Conservation (phyloP, 129 eudicot genomes). For the Erigeron canadensis region DNA sequence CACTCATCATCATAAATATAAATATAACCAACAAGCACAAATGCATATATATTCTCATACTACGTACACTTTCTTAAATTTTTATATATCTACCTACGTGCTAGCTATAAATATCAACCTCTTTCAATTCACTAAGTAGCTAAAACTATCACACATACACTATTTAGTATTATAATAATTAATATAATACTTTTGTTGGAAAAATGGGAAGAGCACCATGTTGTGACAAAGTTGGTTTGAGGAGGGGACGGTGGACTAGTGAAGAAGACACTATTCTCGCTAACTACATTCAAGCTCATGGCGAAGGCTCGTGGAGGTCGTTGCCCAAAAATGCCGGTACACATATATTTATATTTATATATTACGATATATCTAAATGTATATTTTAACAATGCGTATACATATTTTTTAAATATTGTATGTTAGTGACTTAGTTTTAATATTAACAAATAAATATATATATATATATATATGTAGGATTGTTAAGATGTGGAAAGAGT, state of each 20-base stretch:
- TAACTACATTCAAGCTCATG: constrained; percentile 62
- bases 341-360: background rate
- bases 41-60: background rate
- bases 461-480: constrained; percentile 25
- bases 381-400: background rate
- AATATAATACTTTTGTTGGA: background rate
- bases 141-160: background rate
- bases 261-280: constrained; percentile 67
- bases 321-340: constrained; percentile 92
- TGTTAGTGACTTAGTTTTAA: too few species aligned
- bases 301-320: constrained; percentile 90
- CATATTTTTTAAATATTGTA: background rate
- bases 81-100: background rate
- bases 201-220: constrained; percentile 89
- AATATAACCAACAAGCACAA: constrained; percentile 11
- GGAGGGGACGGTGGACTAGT: constrained; percentile 75
- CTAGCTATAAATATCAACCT: constrained; percentile 11
- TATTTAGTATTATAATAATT: too few species aligned
- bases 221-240: constrained; percentile 82
- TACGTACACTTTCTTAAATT: background rate
- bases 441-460: background rate
- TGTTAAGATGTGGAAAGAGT: constrained; percentile 83
- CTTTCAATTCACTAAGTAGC: too few species aligned
- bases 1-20: background rate
- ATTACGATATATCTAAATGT: background rate